phyloP scores from a whole-genome alignment of 441 rosid genomes.

The Corymbia citriodora region DNA sequence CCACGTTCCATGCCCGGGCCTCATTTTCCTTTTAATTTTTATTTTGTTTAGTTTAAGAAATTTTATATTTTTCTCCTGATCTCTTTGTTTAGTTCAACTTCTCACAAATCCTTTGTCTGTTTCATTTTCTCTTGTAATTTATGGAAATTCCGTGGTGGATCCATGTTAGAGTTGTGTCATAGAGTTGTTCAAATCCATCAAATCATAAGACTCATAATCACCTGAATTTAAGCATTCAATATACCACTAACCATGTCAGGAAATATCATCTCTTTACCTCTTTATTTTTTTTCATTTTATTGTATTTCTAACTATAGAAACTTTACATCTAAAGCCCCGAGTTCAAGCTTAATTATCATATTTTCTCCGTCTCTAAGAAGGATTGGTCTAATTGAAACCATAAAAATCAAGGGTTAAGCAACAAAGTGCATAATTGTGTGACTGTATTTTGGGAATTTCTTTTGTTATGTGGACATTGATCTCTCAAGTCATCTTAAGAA shows the following conservation, averaged over 20 bases:
- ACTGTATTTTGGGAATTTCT: background rate
- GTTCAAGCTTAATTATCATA: background rate
- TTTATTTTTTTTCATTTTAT: background rate
- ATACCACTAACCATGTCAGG: background rate
- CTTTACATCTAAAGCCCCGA: background rate
- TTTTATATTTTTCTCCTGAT: no score
- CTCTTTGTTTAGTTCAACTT: no score
- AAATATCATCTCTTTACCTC: background rate
- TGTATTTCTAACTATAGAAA: background rate
- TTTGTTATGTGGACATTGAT: background rate
- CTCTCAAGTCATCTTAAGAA: background rate
- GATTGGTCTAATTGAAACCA: background rate
- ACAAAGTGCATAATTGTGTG: background rate
- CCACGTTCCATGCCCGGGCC: background rate
- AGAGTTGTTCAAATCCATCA: no score
- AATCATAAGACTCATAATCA: no score
- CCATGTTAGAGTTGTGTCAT: no score
- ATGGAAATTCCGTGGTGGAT: no score
- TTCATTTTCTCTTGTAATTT: no score
- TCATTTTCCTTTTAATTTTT: background rate
- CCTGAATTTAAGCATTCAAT: rapidly evolving
- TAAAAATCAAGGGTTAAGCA: background rate
- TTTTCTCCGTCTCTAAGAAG: rapidly evolving
- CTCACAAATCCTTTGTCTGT: no score
- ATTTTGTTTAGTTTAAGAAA: background rate